These are phyloP conservation scores for Lactarius sp. DNA, from an alignment of 768 basidiomycete species.

Conservation along the genomic window DNA sequence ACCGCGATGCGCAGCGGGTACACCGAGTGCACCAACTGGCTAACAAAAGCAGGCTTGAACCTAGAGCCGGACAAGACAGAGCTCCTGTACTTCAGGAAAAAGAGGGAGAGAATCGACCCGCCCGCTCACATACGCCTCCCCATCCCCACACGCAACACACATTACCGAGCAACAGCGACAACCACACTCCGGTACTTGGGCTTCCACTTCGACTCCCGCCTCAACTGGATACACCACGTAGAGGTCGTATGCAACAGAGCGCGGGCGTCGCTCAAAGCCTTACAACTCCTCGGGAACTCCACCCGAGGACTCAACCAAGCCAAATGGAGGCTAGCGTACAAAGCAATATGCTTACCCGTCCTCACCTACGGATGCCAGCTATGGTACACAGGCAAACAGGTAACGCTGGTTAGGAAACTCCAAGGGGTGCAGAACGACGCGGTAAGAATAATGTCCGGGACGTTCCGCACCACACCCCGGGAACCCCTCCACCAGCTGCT, in stretches of 20 bases:
- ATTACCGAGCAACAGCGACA: neutral
- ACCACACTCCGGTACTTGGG: neutral
- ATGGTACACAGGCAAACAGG: neutral
- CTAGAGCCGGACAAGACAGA: neutral
- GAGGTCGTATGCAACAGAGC: no score
- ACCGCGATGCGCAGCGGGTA: neutral
- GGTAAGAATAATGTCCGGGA: no score
- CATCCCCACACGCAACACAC: neutral
- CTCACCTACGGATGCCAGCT: neutral
- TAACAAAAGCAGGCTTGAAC: no score
- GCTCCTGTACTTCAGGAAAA: neutral
- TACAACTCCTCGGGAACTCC: no score
- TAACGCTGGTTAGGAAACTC: neutral
- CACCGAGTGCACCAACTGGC: neutral
- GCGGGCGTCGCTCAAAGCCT: no score
- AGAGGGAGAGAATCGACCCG: neutral
- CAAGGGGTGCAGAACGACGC: no score
- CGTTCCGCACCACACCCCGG: no score
- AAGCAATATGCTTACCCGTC: no score
- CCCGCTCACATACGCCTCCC: neutral
- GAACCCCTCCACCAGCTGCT: no score
- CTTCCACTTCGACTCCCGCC: neutral
- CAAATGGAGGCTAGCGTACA: no score
- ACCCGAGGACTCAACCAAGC: neutral
- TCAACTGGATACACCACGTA: neutral